These are phyloP conservation scores for Pestalotiopsis sp. DNA, from an alignment of 2,329 filamentous ascomycete genomes.

Conservation along the genomic window DNA sequence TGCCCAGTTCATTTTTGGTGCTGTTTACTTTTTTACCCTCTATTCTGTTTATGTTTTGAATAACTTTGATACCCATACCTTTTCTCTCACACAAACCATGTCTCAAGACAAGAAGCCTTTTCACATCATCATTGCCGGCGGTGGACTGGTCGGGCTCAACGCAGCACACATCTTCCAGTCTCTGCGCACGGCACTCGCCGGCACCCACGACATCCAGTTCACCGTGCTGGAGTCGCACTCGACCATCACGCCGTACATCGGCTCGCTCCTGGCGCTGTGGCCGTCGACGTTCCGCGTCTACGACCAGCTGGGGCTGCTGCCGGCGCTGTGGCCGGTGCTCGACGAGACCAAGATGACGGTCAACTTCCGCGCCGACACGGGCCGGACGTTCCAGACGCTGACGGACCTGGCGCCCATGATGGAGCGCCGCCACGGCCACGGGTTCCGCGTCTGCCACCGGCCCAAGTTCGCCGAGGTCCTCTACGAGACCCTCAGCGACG, in stretches of 20 bases:
- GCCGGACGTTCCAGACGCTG: not conserved
- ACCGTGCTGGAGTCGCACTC: conserved; percentile 3
- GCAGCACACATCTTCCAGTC: conserved; percentile 7
- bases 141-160: conserved; percentile 8
- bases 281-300: conserved; percentile 4
- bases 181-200: not conserved
- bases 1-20: not conserved
- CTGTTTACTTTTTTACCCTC: not conserved
- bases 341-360: not conserved
- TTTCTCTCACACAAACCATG: not conserved
- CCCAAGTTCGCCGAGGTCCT: conserved; percentile 2
- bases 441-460: not conserved
- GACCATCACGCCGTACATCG: conserved; percentile 2
- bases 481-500: not conserved
- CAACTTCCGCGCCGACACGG: conserved; percentile 6
- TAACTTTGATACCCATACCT: not conserved
- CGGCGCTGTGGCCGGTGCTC: not conserved
- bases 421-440: not conserved
- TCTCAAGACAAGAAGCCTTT: conserved; percentile 1
- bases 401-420: not conserved
- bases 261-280: not conserved
- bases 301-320: conserved; percentile 9
- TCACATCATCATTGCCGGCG: conserved; percentile 10
- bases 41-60: not conserved
- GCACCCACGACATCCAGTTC: not conserved